phyloP scores from a whole-genome alignment of 2,329 filamentous ascomycete genomes.

The Lachnellula arida region DNA sequence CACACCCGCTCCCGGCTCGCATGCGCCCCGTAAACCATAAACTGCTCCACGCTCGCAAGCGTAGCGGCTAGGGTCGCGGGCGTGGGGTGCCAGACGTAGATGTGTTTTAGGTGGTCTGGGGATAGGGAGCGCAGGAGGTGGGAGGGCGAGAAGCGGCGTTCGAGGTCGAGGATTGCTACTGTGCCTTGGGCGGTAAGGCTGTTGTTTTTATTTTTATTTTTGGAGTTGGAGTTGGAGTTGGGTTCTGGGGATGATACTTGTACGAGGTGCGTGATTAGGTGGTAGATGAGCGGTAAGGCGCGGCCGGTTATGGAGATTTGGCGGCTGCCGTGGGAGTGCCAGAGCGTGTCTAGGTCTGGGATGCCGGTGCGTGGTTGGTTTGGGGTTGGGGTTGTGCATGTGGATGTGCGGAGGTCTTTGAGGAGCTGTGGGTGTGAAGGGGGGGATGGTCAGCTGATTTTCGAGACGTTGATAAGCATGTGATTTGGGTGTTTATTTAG shows the following conservation, averaged over 20 bases:
- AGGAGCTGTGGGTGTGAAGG: conserved; percentile 14
- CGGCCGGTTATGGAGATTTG: conserved; percentile 47
- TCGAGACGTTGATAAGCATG: not conserved
- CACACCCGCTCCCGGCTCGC: conserved; percentile 26
- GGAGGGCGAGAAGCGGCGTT: conserved; percentile 49
- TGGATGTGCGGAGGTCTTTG: conserved; percentile 8
- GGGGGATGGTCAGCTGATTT: conserved; percentile 9
- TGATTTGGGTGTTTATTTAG: not conserved
- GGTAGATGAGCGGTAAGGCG: conserved; percentile 51
- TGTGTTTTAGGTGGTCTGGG: conserved; percentile 22
- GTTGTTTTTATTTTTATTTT: too few relatives aligned
- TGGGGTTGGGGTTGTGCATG: too few relatives aligned
- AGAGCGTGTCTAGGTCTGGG: conserved; percentile 43
- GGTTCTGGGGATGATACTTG: conserved; percentile 37
- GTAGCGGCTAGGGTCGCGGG: conserved; percentile 18
- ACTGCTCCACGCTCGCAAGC: conserved; percentile 24
- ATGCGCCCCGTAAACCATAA: conserved; percentile 29
- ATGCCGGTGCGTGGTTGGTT: conserved; percentile 29
- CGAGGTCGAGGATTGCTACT: conserved; percentile 51
- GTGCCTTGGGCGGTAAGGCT: conserved; percentile 8
- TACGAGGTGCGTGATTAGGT: conserved; percentile 49
- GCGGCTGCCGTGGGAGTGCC: conserved; percentile 43
- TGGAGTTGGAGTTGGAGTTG: too few relatives aligned
- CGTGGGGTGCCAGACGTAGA: conserved; percentile 27
- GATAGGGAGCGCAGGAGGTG: conserved; percentile 12